Evolutionary conservation across 495 filamentous ascomycete genomes (phyloP), one percentile per base, ranked within the genome.

Genomic region (Platismatia glauca): DNA sequence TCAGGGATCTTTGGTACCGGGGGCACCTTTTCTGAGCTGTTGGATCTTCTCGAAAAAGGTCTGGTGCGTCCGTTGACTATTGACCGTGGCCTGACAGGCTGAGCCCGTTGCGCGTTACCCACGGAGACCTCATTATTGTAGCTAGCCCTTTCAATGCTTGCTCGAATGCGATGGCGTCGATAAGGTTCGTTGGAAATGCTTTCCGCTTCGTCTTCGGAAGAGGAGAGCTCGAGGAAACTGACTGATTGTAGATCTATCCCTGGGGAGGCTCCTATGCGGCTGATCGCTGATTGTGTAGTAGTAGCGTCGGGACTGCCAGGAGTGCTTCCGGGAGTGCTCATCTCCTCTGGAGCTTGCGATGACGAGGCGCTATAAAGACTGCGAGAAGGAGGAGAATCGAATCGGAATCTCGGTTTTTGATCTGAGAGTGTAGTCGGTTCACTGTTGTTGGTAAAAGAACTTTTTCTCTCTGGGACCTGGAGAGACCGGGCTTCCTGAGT

Each of bases 1-100:
- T 57, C 52, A 22, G 66, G 68, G 7, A 70, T 58, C 9, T 34
- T 65, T 13, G 68, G 68, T 24, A 70, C 66, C 35, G 68, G 68
- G 9, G 68, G 68, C 9, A 68, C 63, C 4, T 41, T 46, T 27
- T 70, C 66, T 12, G 63, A 62, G 33, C 57, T 62, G 27, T 61
- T 68, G 29, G 58, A 64, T 56, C 46, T 59, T 38, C 38, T 37
- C 37, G 65, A 46, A 34, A 50, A 50, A 15, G 56, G 50, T 37
- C 34, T 46, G n/a, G 61, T 13, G n/a, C 44, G 52, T 39, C 57
- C 61, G 37, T 66, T 68, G 43, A 64, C 34, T n/a, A 66, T 24
- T 35, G 66, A 58, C 22, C 64, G 60, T 12, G 68, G 66, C 44
- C 59, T 65, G 37, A 61, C 52, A 34, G 66, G 62, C 43, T 67